A percentile compares a stretch with the other conserved stretches of the same genome.
These are phyloP conservation scores for Amoebophrya sp. DNA, from an alignment of 169 alveolate species.

Conservation along the genomic window DNA sequence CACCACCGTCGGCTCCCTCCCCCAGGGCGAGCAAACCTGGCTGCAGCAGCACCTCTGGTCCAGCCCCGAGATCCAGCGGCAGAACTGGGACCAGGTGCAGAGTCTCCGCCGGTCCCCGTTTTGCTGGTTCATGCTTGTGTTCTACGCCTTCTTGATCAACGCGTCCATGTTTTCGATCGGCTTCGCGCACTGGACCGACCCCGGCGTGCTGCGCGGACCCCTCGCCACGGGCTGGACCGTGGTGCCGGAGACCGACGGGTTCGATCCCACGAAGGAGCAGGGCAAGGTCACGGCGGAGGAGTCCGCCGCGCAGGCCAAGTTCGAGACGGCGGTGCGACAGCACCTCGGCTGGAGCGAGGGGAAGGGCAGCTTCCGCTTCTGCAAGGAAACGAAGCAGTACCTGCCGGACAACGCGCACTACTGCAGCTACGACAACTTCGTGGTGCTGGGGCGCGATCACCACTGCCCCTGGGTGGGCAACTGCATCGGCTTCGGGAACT, in stretches of 20 bases:
- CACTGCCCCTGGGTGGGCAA: slow-evolving; percentile 76
- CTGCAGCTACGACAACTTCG: too few relatives aligned
- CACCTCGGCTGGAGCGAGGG: too few relatives aligned
- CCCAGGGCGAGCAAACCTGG: neutral
- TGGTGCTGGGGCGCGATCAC: slow-evolving; percentile 57
- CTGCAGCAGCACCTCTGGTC: neutral
- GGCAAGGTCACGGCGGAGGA: too few relatives aligned
- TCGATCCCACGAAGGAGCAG: neutral
- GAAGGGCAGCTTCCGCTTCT: neutral
- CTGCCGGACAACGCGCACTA: neutral
- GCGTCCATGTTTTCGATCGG: neutral
- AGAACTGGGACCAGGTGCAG: neutral
- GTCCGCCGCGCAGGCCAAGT: too few relatives aligned
- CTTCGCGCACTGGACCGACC: neutral
- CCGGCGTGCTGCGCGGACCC: neutral
- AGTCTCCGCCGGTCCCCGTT: neutral
- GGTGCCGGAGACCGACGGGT: neutral
- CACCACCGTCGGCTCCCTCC: neutral
- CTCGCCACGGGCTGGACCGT: neutral
- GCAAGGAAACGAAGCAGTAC: neutral
- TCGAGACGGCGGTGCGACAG: too few relatives aligned
- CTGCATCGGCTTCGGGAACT: slow-evolving; percentile 63
- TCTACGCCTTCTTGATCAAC: neutral
- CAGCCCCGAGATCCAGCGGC: neutral
- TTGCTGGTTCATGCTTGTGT: neutral